Base-by-base conservation (phyloP, 108 stramenopile species). In the Stephanodiscus triporus region DNA sequence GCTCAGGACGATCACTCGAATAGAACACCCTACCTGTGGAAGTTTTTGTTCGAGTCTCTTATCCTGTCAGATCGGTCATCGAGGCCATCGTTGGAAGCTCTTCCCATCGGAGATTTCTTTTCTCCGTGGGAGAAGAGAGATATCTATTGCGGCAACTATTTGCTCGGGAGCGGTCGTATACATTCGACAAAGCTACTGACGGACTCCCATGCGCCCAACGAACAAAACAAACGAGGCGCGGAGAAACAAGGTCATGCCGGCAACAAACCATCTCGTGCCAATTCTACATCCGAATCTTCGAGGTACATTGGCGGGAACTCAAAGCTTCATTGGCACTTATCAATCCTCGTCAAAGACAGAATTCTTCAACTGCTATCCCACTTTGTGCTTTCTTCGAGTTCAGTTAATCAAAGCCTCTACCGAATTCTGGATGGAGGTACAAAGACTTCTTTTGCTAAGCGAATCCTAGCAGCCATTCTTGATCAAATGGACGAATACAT, bases 31-130 rank as follows among this genome's bases (percentile, higher is more conserved):
- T 58, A 70, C 57, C 68, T 81, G 51, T 81, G 80, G 80, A 81
- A 70, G 62, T 81, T 70, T 70, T 81, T 73, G 80, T 74, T 81
- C 49, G 73, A 81, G 40, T 73, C 80, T n/a, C 53, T 81, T 3
- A 36, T 81, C 22, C 73, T 68, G 7, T 24, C 68, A 43, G 14
- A 3, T 30, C 42, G 5, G 29, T 40, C 7, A 36, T 11, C 11
- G 23, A 13, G 26, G 48, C 22, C 42, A 57, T 57, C 64, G 0
- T 66, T 50, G 49, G 66, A 50, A 14, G 19, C 6, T 42, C 40
- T 56, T 7, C 23, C 37, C n/a, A 38, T 63, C 7, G 78, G 20
- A 26, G 78, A 80, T 50, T 73, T 80, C 61, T 69, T 80, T 48
- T 67, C 65, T 30, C 40, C 45, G 5, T 80, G 78, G 78, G 78